Conservation (phyloP, 176 grass and related monocot species). For the Olyra latifolia region DNA sequence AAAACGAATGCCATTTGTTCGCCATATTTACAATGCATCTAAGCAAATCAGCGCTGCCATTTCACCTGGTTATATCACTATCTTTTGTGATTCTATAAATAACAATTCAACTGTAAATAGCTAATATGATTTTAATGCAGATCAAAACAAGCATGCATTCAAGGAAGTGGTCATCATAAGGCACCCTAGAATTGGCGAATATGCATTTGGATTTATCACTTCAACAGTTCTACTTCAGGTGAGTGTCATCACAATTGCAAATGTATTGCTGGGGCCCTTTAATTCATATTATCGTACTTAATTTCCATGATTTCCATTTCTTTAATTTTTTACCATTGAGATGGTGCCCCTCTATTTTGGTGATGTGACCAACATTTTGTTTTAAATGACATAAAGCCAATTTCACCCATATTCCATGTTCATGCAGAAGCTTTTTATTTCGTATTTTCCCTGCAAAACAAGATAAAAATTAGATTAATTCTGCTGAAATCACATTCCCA, state of each 20-base stretch:
- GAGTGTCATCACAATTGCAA: slow-evolving; percentile 1
- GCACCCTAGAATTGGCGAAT: slow-evolving; percentile 85
- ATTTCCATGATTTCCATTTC: neutral
- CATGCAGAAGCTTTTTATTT: neutral
- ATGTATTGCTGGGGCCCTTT: neutral
- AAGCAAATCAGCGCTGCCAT: slow-evolving; percentile 90
- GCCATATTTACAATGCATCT: slow-evolving; percentile 86
- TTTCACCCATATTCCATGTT: neutral
- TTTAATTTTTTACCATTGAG: neutral
- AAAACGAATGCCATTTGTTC: slow-evolving; percentile 80
- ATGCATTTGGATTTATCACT: slow-evolving; percentile 94
- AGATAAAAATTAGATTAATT: slow-evolving; percentile 1
- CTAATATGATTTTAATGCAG: slow-evolving; percentile 37
- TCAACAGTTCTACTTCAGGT: slow-evolving; percentile 83
- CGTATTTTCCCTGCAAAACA: neutral
- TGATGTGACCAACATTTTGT: neutral
- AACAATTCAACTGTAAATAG: slow-evolving; percentile 26
- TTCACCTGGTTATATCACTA: slow-evolving; percentile 67
- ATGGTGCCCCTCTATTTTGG: neutral
- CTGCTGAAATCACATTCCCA: neutral
- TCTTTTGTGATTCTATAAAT: slow-evolving; percentile 29
- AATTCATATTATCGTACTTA: slow-evolving; percentile 24
- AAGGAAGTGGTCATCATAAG: slow-evolving; percentile 85
- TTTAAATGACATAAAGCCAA: neutral
- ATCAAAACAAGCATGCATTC: slow-evolving; percentile 88